Conservation (phyloP, 1,139 yeast species). For the Geotrichum phurueaensis region DNA sequence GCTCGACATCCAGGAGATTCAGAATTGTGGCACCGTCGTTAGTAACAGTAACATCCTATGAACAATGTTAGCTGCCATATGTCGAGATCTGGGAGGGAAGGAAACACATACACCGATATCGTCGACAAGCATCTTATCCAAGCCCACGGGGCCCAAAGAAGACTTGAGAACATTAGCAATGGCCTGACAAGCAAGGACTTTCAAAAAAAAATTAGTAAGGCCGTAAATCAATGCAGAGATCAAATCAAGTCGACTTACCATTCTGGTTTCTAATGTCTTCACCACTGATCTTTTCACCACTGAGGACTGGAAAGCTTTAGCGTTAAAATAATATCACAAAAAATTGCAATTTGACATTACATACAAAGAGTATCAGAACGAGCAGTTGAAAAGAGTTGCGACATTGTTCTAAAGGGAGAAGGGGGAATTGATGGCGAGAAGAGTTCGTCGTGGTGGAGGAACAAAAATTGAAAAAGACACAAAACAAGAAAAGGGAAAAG, state of each 20-base stretch:
- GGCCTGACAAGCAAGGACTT: slow-evolving; percentile 82
- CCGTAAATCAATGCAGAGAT: slow-evolving; percentile 2
- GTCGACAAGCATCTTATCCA: slow-evolving; percentile 97
- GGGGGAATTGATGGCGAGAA: not conserved
- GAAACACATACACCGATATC: slow-evolving; percentile 61
- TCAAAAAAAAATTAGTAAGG: not conserved
- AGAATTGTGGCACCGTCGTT: slow-evolving; percentile 98
- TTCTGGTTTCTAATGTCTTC: slow-evolving; percentile 95
- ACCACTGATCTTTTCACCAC: slow-evolving; percentile 94
- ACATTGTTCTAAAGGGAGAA: slow-evolving; percentile 35
- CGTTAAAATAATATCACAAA: not conserved
- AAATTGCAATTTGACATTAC: slow-evolving; percentile 24
- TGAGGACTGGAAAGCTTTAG: slow-evolving; percentile 47
- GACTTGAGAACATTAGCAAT: slow-evolving; percentile 97
- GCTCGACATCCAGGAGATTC: slow-evolving; percentile 88
- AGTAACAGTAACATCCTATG: slow-evolving; percentile 84
- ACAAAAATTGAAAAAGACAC: not conserved
- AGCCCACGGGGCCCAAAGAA: slow-evolving; percentile 95
- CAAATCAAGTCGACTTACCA: slow-evolving; percentile 34
- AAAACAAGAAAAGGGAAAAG: not conserved
- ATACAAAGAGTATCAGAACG: slow-evolving; percentile 80
- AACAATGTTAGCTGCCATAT: not conserved
- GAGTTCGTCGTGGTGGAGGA: slow-evolving; percentile 1
- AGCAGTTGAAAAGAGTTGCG: slow-evolving; percentile 57
- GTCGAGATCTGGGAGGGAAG: not conserved